Base-by-base conservation (phyloP, 257 asterid genomes). In the Solanum arcanum region DNA sequence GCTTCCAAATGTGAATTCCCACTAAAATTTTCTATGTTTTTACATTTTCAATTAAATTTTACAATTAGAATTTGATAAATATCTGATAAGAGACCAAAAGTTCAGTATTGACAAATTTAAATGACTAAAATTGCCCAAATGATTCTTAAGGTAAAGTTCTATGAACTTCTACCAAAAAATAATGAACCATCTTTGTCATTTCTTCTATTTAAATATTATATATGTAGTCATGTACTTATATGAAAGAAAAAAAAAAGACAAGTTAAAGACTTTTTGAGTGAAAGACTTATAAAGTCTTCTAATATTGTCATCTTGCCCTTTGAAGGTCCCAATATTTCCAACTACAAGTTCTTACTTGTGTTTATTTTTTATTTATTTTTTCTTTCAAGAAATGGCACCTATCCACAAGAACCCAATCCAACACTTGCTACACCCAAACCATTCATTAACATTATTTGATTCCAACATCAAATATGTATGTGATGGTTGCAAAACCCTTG, bases 351-450 rank as follows among this genome's bases (percentile, higher is more conserved):
- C 2, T 25, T 64, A 12, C 37, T 1, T 1, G 37, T 13, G 9
- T 27, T 69, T 25, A 10, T 27, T 62, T 62, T n/a, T 23, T 0
- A 3, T 56, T 18, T 39, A 10, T 10, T 11, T 10, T 1, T 3
- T 12, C 4, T 62, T 64, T 13, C 75, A 6, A 29, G 35, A 70
- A 70, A 91, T 91, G 94, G 90, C 87, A 73, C 90, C 91, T 8
- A 59, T 87, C 7, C 90, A 87, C 5, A 86, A 31, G 80, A 86
- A 70, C n/a, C 62, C 89, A 86, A 90, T 88, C 15, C 6, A 49
- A 9, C 95, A 93, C 60, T 93, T 91, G 78, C 60, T 89, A 5
- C 95, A 93, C 31, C 86, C 92, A 35, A 89, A 37, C 3, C 94
- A 93, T 76, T 84, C 90, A 12, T 60, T 92, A 25, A 66, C 64